A percentile compares a stretch with the other conserved stretches of the same genome.
These are phyloP conservation scores for Coix lacrymajobi DNA, from an alignment of 176 grass and related monocot genomes.

Conservation along the genomic window DNA sequence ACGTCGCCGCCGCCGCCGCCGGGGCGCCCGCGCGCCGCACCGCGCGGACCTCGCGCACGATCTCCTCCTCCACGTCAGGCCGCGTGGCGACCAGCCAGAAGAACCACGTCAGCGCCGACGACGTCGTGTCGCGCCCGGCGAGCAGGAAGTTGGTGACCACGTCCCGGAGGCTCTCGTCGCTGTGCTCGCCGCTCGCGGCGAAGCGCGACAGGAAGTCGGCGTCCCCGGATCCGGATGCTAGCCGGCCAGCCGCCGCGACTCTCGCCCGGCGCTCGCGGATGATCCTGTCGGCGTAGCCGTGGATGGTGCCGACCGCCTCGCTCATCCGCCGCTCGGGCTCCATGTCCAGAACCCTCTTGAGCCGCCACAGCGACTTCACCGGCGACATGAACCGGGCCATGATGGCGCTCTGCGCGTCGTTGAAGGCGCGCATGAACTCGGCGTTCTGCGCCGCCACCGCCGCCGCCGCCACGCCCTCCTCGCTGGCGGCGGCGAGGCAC, in stretches of 20 bases:
- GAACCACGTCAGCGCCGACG: conserved; percentile 64
- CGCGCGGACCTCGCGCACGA: background rate
- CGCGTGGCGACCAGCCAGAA: conserved; percentile 51
- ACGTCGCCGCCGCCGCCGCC: background rate
- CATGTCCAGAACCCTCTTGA: conserved; percentile 39
- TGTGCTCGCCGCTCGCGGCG: conserved; percentile 30
- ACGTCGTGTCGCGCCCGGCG: conserved; percentile 58
- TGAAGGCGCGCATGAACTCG: conserved; percentile 39
- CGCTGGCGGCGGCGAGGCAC: background rate
- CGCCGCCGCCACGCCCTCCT: background rate
- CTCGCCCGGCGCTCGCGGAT: conserved; percentile 25
- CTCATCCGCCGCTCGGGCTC: conserved; percentile 33
- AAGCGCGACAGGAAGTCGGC: conserved; percentile 57
- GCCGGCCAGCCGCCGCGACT: background rate
- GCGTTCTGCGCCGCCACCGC: background rate
- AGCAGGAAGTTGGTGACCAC: conserved; percentile 67
- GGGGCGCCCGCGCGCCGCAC: background rate
- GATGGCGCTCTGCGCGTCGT: conserved; percentile 38
- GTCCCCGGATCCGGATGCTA: background rate
- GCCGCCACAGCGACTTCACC: conserved; percentile 21
- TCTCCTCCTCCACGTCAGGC: conserved; percentile 16
- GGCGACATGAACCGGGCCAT: conserved; percentile 41
- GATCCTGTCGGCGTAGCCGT: conserved; percentile 34
- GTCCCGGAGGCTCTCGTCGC: conserved; percentile 49
- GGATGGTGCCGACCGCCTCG: conserved; percentile 24